Conservation (phyloP, 2,329 filamentous ascomycete genomes). For the Diaporthe sp. region DNA sequence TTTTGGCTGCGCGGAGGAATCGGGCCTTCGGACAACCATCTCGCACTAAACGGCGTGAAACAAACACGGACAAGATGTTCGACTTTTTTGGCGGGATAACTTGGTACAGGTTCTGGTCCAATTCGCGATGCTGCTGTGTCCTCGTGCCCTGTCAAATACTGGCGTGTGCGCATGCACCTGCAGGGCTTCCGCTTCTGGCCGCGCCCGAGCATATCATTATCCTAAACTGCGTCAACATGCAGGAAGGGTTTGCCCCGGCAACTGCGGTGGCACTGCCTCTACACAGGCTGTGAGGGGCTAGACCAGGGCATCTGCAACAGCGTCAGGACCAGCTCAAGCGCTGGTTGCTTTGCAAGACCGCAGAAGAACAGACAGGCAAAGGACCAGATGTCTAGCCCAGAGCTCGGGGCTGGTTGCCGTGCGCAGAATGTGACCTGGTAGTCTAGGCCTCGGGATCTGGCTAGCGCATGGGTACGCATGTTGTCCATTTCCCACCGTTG, state of each 20-base stretch:
- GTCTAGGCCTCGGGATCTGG: slow-evolving; percentile 2
- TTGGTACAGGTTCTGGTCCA: not conserved
- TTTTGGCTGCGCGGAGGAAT: slow-evolving; percentile 9
- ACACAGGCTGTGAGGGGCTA: slow-evolving; percentile 4
- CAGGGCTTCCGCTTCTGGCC: slow-evolving; percentile 29
- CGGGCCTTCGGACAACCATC: slow-evolving; percentile 10
- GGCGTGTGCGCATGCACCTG: slow-evolving; percentile 22
- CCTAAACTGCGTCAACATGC: slow-evolving; percentile 16
- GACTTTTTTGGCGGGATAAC: not conserved
- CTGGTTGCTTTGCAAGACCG: not conserved
- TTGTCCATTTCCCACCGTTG: not conserved
- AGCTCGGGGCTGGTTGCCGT: not conserved
- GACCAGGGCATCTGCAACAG: slow-evolving; percentile 1
- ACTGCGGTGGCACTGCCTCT: slow-evolving; percentile 26
- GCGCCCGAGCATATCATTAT: slow-evolving; percentile 5
- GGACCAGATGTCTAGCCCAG: not conserved
- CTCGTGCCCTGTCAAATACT: slow-evolving; percentile 29
- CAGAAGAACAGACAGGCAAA: not conserved
- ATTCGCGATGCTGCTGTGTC: slow-evolving; percentile 9
- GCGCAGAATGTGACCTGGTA: slow-evolving; percentile 1
- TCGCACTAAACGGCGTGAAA: slow-evolving; percentile 21
- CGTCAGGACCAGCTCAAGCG: not conserved
- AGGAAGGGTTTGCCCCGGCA: slow-evolving; percentile 31
- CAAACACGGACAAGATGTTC: slow-evolving; percentile 9
- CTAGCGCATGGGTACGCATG: slow-evolving; percentile 17